These are phyloP conservation scores for Ceriops tagal DNA, from an alignment of 345 rosid species.

Conservation along the genomic window DNA sequence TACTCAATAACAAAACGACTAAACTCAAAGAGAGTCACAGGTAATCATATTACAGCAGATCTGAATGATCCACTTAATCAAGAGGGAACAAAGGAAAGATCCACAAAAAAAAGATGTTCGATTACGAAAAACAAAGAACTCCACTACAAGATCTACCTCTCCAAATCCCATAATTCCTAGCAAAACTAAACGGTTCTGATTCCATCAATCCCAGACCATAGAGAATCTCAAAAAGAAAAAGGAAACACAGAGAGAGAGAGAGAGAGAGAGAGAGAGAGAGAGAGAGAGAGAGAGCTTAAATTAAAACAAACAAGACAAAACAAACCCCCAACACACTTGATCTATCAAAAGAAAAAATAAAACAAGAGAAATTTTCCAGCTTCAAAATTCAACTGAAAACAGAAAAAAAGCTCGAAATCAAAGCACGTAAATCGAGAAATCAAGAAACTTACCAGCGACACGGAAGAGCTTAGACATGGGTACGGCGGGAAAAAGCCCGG, in stretches of 20 bases:
- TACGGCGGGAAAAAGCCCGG: slow-evolving; percentile 44
- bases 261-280: too few species aligned
- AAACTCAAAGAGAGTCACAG: neutral
- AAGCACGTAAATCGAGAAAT: neutral
- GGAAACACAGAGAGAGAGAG: too few species aligned
- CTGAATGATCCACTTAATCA: slow-evolving; percentile 4
- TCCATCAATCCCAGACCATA: too few species aligned
- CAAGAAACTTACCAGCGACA: slow-evolving; percentile 48
- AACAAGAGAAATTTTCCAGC: neutral
- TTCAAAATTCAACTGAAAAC: slow-evolving; percentile 2
- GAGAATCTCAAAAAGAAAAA: too few species aligned
- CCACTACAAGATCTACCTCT: neutral
- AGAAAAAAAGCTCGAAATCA: neutral
- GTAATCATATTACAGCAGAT: neutral
- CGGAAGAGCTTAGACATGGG: slow-evolving; percentile 75
- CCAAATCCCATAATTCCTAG: neutral
- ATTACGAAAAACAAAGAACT: neutral
- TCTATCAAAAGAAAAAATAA: neutral
- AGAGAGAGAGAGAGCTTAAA: too few species aligned
- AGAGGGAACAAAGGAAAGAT: neutral
- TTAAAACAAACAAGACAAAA: neutral
- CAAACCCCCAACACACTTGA: neutral
- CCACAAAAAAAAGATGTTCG: neutral
- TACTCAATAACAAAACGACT: neutral
- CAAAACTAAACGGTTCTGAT: neutral